Conservation (phyloP, 176 grass and related monocot genomes). For the Miscanthus lutarioriparius region DNA sequence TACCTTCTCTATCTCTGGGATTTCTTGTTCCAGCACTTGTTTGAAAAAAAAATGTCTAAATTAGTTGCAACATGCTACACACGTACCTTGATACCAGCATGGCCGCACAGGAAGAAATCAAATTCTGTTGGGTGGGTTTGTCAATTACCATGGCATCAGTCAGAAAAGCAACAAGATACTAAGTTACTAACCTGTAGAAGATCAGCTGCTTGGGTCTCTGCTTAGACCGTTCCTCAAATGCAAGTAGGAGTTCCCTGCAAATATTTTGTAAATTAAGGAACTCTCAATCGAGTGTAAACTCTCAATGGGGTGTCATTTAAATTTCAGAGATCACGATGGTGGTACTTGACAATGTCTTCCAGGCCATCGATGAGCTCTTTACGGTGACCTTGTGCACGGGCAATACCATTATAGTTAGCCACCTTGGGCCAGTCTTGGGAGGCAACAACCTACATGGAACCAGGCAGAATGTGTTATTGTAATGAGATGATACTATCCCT, state of each 20-base stretch:
- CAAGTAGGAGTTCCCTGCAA: conserved; percentile 59
- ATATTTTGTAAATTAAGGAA: conserved; percentile 3
- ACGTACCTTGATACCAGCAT: too few species aligned
- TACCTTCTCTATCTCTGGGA: conserved; percentile 66
- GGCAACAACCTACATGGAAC: conserved; percentile 68
- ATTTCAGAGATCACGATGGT: neutral
- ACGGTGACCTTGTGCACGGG: conserved; percentile 48
- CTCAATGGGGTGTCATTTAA: neutral
- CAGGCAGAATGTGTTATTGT: neutral
- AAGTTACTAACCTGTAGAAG: conserved; percentile 58
- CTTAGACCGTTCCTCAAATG: conserved; percentile 39
- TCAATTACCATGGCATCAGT: neutral
- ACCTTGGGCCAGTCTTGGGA: conserved; percentile 79
- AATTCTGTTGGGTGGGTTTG: too few species aligned
- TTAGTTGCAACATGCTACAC: too few species aligned
- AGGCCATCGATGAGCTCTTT: conserved; percentile 59
- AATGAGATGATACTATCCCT: conserved; percentile 1
- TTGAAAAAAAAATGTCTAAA: too few species aligned
- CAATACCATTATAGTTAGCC: conserved; percentile 57
- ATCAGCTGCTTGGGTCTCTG: conserved; percentile 58
- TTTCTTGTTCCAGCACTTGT: conserved; percentile 63
- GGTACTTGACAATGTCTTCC: conserved; percentile 48
- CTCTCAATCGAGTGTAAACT: neutral
- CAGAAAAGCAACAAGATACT: neutral
- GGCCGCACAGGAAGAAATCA: too few species aligned